Base-by-base conservation (phyloP, 352 stramenopile species). In the Globisporangium polare region DNA sequence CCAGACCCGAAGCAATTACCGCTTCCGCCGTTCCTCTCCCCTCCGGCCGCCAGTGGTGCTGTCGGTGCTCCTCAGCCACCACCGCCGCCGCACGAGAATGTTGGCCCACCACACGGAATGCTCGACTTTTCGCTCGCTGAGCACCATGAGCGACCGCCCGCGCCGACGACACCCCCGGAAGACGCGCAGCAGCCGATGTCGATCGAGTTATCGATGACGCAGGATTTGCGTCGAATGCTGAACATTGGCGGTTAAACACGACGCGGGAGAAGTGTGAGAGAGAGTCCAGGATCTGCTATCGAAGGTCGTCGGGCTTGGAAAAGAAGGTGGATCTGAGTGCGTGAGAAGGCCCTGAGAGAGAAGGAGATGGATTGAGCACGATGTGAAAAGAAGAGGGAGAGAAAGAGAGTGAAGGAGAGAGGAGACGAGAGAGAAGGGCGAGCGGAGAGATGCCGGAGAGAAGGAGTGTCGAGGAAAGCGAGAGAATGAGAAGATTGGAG, bases 171-270 rank as follows among this genome's bases (percentile, higher is more conserved):
- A 46, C 53, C 66, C 0, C 69, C 72, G 56, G 65, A 69, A 45
- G 33, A 10, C 20, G 13, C 22, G n/a, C 29, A 37, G 24, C 39
- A 41, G 45, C 20, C n/a, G n/a, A 76, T 75, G 68, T 80, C 80
- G 24, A 66, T 83, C 22, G 84, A 93, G 67, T 62, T 83, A 43
- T 87, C 79, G 24, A 91, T 93, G 84, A 93, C 84, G 61, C 77
- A 89, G 55, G 82, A 91, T 45, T 67, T 93, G 58, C 72, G 81
- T 49, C 77, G 80, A 43, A 85, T 93, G 84, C 75, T 93, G 47
- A 93, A 91, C 73, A 93, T 91, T 55, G 78, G 78, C 26, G 71
- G 63, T 15, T 79, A 75, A 60, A 35, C 20, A 24, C 18, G 8
- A 31, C 6, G 4, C 1, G 31, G 15, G 24, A 22, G 45, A 43